Evolutionary conservation across 2,329 filamentous ascomycete genomes (phyloP).

Genomic region (Juglanconis juglandina): DNA sequence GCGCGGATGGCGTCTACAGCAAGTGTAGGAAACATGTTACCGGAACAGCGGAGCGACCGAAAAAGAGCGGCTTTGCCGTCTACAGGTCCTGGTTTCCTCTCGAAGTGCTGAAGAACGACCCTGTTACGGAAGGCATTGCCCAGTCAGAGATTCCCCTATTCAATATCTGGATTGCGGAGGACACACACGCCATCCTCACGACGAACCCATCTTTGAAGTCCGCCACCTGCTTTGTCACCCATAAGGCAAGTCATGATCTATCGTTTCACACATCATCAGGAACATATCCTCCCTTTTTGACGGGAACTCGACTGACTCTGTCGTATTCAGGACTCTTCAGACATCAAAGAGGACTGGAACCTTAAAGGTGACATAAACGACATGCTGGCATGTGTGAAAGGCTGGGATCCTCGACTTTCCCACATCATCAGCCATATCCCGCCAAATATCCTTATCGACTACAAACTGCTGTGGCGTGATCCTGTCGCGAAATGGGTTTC

Average conservation of each 20-base stretch:
- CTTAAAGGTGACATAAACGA: not conserved
- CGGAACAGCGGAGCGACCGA: not conserved
- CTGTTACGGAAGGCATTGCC: not conserved
- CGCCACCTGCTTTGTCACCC: slow-evolving; percentile 1
- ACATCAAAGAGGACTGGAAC: slow-evolving; percentile 8
- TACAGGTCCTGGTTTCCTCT: slow-evolving; percentile 5
- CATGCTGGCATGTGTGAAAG: not conserved
- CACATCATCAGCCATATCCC: not conserved
- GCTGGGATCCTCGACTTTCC: not conserved
- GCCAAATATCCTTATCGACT: not conserved
- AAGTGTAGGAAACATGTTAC: slow-evolving; percentile 1
- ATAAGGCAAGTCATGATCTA: not conserved
- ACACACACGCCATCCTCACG: slow-evolving; percentile 4
- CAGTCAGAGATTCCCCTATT: not conserved
- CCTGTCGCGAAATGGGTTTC: slow-evolving; percentile 1
- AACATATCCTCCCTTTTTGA: too few relatives aligned
- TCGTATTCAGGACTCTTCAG: not conserved
- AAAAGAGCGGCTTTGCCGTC: slow-evolving; percentile 9
- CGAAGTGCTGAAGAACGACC: not conserved
- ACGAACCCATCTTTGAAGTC: not conserved
- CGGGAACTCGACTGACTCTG: too few relatives aligned
- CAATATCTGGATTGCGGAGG: slow-evolving; percentile 1
- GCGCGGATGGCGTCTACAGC: slow-evolving; percentile 4
- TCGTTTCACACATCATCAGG: too few relatives aligned
- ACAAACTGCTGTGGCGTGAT: slow-evolving; percentile 3